These are phyloP conservation scores for Pneumocystis carinii DNA, from an alignment of 1,139 yeast genomes.

Conservation along the genomic window DNA sequence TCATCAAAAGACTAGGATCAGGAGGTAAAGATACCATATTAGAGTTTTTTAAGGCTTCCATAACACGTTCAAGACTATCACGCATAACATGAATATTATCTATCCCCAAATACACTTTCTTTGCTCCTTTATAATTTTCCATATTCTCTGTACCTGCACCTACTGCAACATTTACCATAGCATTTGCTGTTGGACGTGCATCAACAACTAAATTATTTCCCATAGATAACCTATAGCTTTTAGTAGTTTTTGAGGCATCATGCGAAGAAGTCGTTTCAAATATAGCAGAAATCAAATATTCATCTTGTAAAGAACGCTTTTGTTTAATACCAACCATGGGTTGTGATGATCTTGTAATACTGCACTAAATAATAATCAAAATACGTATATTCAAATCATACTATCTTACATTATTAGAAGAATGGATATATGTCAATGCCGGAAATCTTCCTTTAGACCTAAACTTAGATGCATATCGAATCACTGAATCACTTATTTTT, in stretches of 20 bases:
- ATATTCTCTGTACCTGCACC: conserved; percentile 95
- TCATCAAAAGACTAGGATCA: conserved; percentile 34
- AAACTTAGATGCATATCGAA: conserved; percentile 70
- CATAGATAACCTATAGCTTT: conserved; percentile 8
- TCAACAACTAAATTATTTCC: conserved; percentile 66
- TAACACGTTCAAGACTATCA: conserved; percentile 55
- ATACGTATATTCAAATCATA: background rate
- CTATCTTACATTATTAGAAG: conserved; percentile 29
- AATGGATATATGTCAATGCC: conserved; percentile 60
- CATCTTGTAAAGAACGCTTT: conserved; percentile 81
- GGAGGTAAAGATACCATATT: conserved; percentile 41
- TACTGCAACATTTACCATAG: conserved; percentile 89
- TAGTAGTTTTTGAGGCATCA: background rate
- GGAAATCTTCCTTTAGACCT: conserved; percentile 81
- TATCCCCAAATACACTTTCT: conserved; percentile 70
- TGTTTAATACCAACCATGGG: conserved; percentile 87
- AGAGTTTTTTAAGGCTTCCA: conserved; percentile 49
- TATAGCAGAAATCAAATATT: conserved; percentile 57
- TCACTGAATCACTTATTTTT: conserved; percentile 61
- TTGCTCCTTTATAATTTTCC: conserved; percentile 58
- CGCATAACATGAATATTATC: conserved; percentile 94
- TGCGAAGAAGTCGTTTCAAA: conserved; percentile 35
- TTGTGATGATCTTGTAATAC: conserved; percentile 81
- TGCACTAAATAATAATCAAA: conserved; percentile 27
- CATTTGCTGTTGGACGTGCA: conserved; percentile 83